Conservation (phyloP, 75 land plant species). For the Pinus tabuliformis region DNA sequence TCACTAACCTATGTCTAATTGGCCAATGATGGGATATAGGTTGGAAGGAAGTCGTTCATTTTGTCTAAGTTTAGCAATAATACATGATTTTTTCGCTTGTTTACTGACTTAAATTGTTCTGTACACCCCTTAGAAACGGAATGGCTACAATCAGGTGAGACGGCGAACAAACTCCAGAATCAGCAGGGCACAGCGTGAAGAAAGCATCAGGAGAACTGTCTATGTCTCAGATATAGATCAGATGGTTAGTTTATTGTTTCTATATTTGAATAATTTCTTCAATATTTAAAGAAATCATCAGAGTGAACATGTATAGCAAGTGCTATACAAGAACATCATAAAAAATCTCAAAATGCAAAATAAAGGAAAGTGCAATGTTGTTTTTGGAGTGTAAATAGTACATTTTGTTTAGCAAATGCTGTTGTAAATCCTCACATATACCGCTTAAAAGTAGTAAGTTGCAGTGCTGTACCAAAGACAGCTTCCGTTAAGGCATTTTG, state of each 20-base stretch:
- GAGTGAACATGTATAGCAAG: no score
- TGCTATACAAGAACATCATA: no score
- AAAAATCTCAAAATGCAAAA: no score
- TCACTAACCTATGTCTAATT: not conserved
- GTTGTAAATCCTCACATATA: not conserved
- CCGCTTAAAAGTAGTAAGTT: not conserved
- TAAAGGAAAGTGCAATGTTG: no score
- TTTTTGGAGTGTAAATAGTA: no score
- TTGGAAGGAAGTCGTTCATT: not conserved
- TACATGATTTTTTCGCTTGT: not conserved
- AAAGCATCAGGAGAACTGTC: constrained; percentile 84
- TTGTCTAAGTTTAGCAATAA: not conserved
- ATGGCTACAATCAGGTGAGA: constrained; percentile 57
- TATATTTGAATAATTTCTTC: not conserved
- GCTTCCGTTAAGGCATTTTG: not conserved
- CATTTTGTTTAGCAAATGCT: no score
- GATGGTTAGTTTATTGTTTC: constrained; percentile 58
- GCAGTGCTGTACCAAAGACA: not conserved
- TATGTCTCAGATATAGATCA: constrained; percentile 99
- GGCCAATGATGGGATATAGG: not conserved
- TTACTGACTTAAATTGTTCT: not conserved
- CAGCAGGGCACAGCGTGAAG: constrained; percentile 83
- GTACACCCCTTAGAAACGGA: constrained; percentile 43
- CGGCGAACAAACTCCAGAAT: constrained; percentile 64
- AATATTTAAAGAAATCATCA: not conserved